These are phyloP conservation scores for Penicillium sp. DNA, from an alignment of 2,329 filamentous ascomycete genomes.

Conservation along the genomic window DNA sequence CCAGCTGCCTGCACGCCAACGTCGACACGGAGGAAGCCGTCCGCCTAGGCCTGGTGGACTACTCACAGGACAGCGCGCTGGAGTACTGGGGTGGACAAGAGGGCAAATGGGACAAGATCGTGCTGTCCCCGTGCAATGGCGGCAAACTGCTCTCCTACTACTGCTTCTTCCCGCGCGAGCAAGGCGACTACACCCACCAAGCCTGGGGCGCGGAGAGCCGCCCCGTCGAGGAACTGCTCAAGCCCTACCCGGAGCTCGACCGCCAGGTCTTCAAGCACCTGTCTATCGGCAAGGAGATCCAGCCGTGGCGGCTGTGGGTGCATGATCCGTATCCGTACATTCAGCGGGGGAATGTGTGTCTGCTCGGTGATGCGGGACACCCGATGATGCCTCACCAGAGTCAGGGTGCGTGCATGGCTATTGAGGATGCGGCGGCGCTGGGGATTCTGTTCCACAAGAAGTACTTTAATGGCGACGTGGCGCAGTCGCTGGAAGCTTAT, in stretches of 20 bases:
- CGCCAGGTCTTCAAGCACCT: constrained; percentile 59
- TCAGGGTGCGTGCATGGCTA: constrained; percentile 70
- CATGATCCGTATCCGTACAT: constrained; percentile 65
- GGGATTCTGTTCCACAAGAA: constrained; percentile 61
- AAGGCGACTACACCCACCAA: constrained; percentile 63
- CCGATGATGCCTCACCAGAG: constrained; percentile 72
- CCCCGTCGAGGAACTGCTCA: constrained; percentile 61
- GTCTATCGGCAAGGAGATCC: constrained; percentile 62
- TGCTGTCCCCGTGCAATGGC: constrained; percentile 68
- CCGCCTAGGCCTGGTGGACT: constrained; percentile 63
- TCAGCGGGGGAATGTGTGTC: constrained; percentile 53
- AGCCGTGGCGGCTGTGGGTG: constrained; percentile 67
- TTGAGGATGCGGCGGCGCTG: constrained; percentile 65
- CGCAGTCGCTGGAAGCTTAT: constrained; percentile 54
- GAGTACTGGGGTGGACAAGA: constrained; percentile 69
- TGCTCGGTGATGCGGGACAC: constrained; percentile 68
- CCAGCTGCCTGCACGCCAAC: constrained; percentile 66
- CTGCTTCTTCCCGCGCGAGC: constrained; percentile 66
- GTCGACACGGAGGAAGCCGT: constrained; percentile 64
- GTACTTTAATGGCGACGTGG: constrained; percentile 53
- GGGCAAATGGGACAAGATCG: constrained; percentile 69
- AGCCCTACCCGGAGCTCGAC: constrained; percentile 63
- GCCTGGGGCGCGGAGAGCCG: constrained; percentile 58
- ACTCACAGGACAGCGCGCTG: constrained; percentile 61
- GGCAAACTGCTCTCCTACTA: constrained; percentile 69